Percentiles rank a stretch among this genome's conserved stretches.
Evolutionary conservation across 306 rosid species (phyloP).

Genomic region (Calophaca sinica): DNA sequence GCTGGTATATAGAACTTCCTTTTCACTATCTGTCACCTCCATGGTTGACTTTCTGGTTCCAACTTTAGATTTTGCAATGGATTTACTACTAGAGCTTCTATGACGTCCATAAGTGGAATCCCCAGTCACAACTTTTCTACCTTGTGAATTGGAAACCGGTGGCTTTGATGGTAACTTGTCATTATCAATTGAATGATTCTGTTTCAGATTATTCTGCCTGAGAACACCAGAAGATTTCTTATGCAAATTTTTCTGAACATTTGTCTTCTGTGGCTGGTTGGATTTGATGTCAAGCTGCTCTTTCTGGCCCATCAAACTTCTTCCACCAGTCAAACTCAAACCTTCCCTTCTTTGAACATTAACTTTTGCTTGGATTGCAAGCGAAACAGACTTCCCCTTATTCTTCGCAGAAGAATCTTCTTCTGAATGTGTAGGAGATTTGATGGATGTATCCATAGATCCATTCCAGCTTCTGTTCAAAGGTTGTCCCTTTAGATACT

Average conservation of each 20-base stretch:
- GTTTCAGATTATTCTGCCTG: conserved; percentile 88
- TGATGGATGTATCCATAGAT: conserved; percentile 62
- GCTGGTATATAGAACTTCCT: conserved; percentile 66
- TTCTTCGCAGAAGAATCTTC: conserved; percentile 58
- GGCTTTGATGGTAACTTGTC: conserved; percentile 74
- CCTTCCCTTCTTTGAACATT: conserved; percentile 94
- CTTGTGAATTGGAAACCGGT: conserved; percentile 53
- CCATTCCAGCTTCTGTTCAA: conserved; percentile 95
- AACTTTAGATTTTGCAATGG: conserved; percentile 61
- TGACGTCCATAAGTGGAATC: conserved; percentile 69
- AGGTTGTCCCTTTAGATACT: conserved; percentile 82
- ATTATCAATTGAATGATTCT: conserved; percentile 66
- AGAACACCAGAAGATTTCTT: conserved; percentile 72
- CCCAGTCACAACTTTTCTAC: conserved; percentile 61
- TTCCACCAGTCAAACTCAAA: conserved; percentile 60
- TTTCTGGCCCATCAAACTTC: conserved; percentile 60
- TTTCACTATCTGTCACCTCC: conserved; percentile 68
- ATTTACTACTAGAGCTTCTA: conserved; percentile 63
- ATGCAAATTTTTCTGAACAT: conserved; percentile 61
- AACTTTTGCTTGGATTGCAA: conserved; percentile 97
- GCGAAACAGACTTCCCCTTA: conserved; percentile 85
- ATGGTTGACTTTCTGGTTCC: conserved; percentile 66
- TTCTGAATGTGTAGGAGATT: conserved; percentile 55
- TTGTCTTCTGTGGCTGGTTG: conserved; percentile 58
- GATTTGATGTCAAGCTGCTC: conserved; percentile 68